Evolutionary conservation across 2,329 filamentous ascomycete species (phyloP).

Genomic region (Hymenoscyphus fructigenus): DNA sequence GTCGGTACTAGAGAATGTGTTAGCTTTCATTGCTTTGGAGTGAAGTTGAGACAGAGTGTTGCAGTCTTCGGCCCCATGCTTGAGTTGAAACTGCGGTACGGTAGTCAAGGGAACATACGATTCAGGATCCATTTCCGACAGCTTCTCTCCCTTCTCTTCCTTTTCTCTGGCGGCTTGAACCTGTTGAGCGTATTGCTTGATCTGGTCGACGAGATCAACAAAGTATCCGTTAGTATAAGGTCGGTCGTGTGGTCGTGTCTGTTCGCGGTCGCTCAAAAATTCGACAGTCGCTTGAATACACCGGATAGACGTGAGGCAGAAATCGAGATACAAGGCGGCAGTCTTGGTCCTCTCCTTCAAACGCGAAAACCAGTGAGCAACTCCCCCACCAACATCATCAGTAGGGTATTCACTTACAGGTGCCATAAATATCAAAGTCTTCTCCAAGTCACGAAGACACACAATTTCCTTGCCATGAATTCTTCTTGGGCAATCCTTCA

Average conservation of each 20-base stretch:
- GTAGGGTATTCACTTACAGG: slow-evolving; percentile 75
- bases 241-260: slow-evolving; percentile 78
- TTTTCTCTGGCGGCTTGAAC: slow-evolving; percentile 73
- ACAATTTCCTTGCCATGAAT: slow-evolving; percentile 84
- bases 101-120: slow-evolving; percentile 46
- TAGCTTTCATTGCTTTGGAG: slow-evolving; percentile 24
- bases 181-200: slow-evolving; percentile 83
- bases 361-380: slow-evolving; percentile 67
- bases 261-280: slow-evolving; percentile 81
- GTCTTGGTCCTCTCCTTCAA: slow-evolving; percentile 74
- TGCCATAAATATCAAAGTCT: slow-evolving; percentile 86
- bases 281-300: slow-evolving; percentile 89
- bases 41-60: not conserved
- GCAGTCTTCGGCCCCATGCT: not conserved
- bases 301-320: slow-evolving; percentile 86
- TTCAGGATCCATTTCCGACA: slow-evolving; percentile 57
- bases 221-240: slow-evolving; percentile 97
- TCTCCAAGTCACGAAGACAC: slow-evolving; percentile 90
- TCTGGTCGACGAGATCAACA: slow-evolving; percentile 92
- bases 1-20: slow-evolving; percentile 53
- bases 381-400: slow-evolving; percentile 58
- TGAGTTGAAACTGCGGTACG: not conserved
- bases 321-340: slow-evolving; percentile 73
- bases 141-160: slow-evolving; percentile 53
- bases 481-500: slow-evolving; percentile 74